Percentiles rank a stretch among this genome's conserved stretches.
Conservation (phyloP, 2,329 filamentous ascomycete genomes). For the Claviceps humidiphila region DNA sequence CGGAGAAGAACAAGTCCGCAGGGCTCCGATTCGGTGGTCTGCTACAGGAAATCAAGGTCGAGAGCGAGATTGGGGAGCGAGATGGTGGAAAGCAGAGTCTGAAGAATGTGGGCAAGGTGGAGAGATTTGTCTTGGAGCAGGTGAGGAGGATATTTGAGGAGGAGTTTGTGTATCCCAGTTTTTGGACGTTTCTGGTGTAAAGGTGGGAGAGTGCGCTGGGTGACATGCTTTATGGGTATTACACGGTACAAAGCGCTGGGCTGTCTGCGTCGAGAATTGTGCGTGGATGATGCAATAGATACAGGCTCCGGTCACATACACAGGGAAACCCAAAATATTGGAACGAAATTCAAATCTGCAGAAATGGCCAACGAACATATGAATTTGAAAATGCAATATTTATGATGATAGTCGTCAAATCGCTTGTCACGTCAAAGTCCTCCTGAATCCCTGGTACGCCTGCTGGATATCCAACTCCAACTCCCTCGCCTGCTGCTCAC, state of each 20-base stretch:
- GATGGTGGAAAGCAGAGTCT: slow-evolving; percentile 86
- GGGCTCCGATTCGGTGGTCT: slow-evolving; percentile 50
- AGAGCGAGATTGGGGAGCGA: slow-evolving; percentile 92
- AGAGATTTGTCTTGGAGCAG: slow-evolving; percentile 92
- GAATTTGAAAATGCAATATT: background rate
- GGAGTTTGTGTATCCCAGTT: slow-evolving; percentile 96
- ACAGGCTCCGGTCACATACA: background rate
- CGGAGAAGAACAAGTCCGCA: slow-evolving; percentile 13
- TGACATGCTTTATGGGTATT: background rate
- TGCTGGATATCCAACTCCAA: slow-evolving; percentile 87
- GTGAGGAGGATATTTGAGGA: slow-evolving; percentile 96
- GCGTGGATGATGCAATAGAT: background rate
- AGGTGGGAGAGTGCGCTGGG: background rate
- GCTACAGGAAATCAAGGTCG: slow-evolving; percentile 84
- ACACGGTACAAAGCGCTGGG: background rate
- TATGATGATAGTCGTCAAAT: background rate
- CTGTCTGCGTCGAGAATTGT: background rate
- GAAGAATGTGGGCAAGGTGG: slow-evolving; percentile 97
- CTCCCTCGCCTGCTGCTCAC: slow-evolving; percentile 76
- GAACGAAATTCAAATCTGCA: background rate
- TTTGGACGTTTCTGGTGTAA: slow-evolving; percentile 90
- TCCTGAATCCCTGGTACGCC: slow-evolving; percentile 89
- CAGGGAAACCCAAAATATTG: background rate
- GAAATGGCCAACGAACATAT: background rate
- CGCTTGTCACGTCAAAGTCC: slow-evolving; percentile 46